phyloP scores from a whole-genome alignment of 2,329 filamentous ascomycete genomes.

The Malbranchea cinnamomea region DNA sequence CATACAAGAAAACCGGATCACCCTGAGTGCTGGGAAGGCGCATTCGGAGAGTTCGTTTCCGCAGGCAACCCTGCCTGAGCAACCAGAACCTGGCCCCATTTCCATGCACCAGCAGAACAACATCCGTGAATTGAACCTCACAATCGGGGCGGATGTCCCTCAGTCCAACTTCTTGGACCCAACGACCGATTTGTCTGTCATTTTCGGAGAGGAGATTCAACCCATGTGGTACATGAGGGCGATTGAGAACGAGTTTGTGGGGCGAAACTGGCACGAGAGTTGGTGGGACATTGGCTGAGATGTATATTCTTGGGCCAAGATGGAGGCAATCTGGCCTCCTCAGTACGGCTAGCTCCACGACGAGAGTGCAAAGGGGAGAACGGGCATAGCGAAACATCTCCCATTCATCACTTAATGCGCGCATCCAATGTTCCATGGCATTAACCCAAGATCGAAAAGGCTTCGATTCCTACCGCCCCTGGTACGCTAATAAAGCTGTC shows the following conservation, averaged over 20 bases:
- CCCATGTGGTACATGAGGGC: constrained; percentile 3
- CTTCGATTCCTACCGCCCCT: no score
- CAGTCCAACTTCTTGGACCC: neutral
- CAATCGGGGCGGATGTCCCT: neutral
- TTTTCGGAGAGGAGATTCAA: neutral
- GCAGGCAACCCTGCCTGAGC: neutral
- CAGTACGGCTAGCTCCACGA: no score
- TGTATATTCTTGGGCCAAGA: neutral
- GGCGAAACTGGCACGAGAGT: constrained; percentile 4
- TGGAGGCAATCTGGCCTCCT: neutral
- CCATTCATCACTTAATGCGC: no score
- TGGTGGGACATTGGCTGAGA: constrained; percentile 3
- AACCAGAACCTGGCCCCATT: no score
- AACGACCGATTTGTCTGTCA: no score
- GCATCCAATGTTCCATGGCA: no score
- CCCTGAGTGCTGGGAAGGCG: neutral
- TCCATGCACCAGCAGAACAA: neutral
- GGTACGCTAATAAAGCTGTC: no score
- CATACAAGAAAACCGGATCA: constrained; percentile 1
- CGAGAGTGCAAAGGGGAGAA: no score
- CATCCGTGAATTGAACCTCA: neutral
- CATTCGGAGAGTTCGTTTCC: no score
- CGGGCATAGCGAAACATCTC: no score
- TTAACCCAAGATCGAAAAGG: no score
- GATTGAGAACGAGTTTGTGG: constrained; percentile 3